Conservation (phyloP, 2,329 filamentous ascomycete genomes). For the Cercospora janseana region DNA sequence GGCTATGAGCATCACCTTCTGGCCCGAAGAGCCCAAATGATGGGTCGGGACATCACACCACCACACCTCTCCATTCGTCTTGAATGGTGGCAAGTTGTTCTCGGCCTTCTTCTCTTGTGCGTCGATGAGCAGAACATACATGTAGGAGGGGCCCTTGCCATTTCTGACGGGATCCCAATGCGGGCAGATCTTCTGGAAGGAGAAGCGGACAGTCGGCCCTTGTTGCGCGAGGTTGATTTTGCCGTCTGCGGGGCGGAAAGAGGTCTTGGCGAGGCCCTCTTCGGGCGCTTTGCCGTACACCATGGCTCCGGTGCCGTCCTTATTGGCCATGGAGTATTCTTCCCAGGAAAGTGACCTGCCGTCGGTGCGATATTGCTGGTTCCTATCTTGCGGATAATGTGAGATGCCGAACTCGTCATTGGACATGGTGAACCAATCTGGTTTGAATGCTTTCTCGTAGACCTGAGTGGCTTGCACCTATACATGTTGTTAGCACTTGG, state of each 20-base stretch:
- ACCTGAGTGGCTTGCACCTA: constrained; percentile 38
- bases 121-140: constrained; percentile 67
- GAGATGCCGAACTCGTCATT: constrained; percentile 79
- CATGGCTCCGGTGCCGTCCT: constrained; percentile 44
- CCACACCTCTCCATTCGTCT: constrained; percentile 74
- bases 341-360: constrained; percentile 70
- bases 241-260: constrained; percentile 60
- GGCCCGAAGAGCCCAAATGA: constrained; percentile 66
- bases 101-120: constrained; percentile 55
- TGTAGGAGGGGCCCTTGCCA: constrained; percentile 63
- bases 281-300: constrained; percentile 51
- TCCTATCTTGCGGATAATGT: constrained; percentile 71
- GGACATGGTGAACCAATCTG: constrained; percentile 57
- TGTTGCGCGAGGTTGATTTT: constrained; percentile 61
- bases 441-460: constrained; percentile 68
- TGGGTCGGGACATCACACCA: constrained; percentile 69
- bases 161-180: constrained; percentile 77
- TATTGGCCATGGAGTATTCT: constrained; percentile 70
- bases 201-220: constrained; percentile 59
- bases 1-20: constrained; percentile 64
- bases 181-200: constrained; percentile 73
- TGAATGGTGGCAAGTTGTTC: constrained; percentile 67
- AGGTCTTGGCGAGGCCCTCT: constrained; percentile 54
- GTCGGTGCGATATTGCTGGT: constrained; percentile 72
- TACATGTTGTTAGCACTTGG: neutral